phyloP scores from a whole-genome alignment of 2,329 filamentous ascomycete genomes.

The Exophiala viscosa region DNA sequence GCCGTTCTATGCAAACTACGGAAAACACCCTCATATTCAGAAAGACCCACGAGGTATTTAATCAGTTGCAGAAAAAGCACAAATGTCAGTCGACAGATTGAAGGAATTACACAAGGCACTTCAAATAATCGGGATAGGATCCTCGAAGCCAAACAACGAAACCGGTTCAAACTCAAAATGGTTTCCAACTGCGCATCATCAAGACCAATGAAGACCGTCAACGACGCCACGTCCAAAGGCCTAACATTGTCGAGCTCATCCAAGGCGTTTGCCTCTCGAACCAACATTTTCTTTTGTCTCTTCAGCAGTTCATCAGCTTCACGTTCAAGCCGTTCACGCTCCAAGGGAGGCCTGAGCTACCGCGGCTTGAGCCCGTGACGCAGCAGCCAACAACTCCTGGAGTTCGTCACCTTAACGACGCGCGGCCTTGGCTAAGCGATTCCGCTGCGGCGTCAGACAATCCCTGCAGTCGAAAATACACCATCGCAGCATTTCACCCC shows the following conservation, averaged over 20 bases:
- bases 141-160: too few relatives aligned
- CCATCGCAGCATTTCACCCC: neutral
- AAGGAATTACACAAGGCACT: too few relatives aligned
- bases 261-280: too few relatives aligned
- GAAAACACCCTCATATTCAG: conserved; percentile 2
- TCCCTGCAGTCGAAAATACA: neutral
- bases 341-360: too few relatives aligned
- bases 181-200: neutral
- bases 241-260: neutral
- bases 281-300: too few relatives aligned
- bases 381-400: neutral
- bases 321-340: neutral
- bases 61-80: conserved; percentile 4
- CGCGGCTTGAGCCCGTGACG: too few relatives aligned
- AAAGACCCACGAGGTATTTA: conserved; percentile 2
- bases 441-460: neutral
- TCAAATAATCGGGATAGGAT: too few relatives aligned
- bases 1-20: conserved; percentile 16
- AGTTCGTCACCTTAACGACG: neutral
- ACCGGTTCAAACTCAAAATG: too few relatives aligned
- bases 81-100: too few relatives aligned
- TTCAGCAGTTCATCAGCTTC: neutral
- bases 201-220: neutral
- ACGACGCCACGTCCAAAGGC: neutral
- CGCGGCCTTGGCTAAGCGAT: neutral